Evolutionary conservation across 2,329 filamentous ascomycete genomes (phyloP).

Genomic region (Emmonsia crescens): DNA sequence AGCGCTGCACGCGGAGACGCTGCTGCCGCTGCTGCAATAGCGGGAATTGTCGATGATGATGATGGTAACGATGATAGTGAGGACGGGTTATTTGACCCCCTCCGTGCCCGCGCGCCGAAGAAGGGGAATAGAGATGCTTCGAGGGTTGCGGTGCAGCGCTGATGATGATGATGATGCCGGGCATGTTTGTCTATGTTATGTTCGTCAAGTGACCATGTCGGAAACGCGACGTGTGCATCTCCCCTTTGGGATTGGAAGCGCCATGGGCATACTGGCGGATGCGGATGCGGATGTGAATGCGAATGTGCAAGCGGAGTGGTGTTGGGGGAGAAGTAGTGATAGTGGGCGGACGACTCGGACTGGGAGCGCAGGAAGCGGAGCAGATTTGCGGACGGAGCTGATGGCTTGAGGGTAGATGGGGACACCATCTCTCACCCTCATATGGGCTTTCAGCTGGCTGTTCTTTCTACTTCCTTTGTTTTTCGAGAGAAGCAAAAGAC

Average conservation of each 20-base stretch:
- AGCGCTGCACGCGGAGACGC: constrained; percentile 3
- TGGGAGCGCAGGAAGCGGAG: constrained; percentile 65
- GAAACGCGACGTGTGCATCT: neutral
- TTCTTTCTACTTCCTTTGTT: too few relatives aligned
- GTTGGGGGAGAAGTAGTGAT: constrained; percentile 37
- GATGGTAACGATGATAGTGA: neutral
- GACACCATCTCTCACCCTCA: constrained; percentile 28
- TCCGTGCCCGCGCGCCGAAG: constrained; percentile 9
- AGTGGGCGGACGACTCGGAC: constrained; percentile 37
- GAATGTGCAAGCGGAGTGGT: neutral
- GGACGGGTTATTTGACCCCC: constrained; percentile 3
- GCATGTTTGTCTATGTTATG: too few relatives aligned
- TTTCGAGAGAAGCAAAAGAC: too few relatives aligned
- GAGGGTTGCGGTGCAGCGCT: constrained; percentile 12
- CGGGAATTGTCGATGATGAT: neutral
- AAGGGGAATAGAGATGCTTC: constrained; percentile 24
- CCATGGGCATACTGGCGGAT: constrained; percentile 14
- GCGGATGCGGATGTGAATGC: constrained; percentile 7
- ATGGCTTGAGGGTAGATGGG: constrained; percentile 24
- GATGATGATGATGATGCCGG: neutral
- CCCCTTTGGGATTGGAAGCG: neutral
- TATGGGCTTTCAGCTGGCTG: too few relatives aligned
- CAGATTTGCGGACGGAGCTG: constrained; percentile 45
- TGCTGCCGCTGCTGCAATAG: constrained; percentile 6
- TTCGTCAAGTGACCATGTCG: neutral